Evolutionary conservation across 495 filamentous ascomycete species (phyloP).

Genomic region (Penicillium goetzii): DNA sequence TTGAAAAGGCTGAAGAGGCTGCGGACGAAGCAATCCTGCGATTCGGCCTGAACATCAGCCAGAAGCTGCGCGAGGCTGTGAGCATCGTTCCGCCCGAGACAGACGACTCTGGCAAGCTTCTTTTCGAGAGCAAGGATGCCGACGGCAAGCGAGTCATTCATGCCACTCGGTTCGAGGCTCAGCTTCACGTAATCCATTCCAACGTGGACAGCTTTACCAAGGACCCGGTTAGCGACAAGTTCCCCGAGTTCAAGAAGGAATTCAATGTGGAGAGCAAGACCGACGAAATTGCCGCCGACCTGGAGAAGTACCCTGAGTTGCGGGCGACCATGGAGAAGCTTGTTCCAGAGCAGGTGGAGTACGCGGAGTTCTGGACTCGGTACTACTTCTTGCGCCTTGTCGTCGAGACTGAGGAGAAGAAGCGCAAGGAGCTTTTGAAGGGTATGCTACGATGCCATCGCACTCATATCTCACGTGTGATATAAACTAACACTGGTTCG

Average conservation of each 20-base stretch:
- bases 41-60: conserved; percentile 87
- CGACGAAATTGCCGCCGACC: conserved; percentile 76
- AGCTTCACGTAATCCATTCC: conserved; percentile 92
- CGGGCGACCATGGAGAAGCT: conserved; percentile 92
- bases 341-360: conserved; percentile 87
- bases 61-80: conserved; percentile 90
- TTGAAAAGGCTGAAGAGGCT: conserved; percentile 94
- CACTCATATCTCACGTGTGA: conserved; percentile 10
- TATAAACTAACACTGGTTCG: conserved; percentile 25
- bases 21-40: conserved; percentile 94
- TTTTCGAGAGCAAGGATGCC: conserved; percentile 91
- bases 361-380: conserved; percentile 87
- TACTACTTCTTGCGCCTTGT: conserved; percentile 96
- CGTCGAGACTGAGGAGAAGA: conserved; percentile 92
- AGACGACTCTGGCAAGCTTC: conserved; percentile 55
- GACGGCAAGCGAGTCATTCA: conserved; percentile 90
- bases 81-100: conserved; percentile 73
- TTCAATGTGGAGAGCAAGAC: conserved; percentile 88
- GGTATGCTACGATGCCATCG: conserved; percentile 55
- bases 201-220: conserved; percentile 81
- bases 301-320: conserved; percentile 88
- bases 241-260: conserved; percentile 69
- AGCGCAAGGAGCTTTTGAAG: conserved; percentile 87
- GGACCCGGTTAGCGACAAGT: conserved; percentile 77
- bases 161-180: conserved; percentile 91